Percentiles rank a stretch among this genome's conserved stretches.
Conservation (phyloP, 108 stramenopile genomes). For the Nitzschia sp. region DNA sequence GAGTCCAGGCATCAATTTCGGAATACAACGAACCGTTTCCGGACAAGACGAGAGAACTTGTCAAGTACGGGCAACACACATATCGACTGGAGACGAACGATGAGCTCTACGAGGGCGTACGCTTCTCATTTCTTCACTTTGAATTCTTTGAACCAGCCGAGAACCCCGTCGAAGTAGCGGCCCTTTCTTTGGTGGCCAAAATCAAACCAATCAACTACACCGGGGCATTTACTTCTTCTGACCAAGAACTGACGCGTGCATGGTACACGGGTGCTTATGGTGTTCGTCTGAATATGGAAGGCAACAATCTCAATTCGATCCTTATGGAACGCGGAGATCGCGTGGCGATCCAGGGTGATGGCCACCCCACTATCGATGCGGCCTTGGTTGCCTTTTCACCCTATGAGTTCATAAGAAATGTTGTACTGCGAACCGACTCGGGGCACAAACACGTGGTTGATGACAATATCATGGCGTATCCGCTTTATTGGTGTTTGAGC, state of each 20-base stretch:
- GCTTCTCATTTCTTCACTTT: constrained; percentile 37
- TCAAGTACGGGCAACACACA: constrained; percentile 26
- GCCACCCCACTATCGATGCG: constrained; percentile 46
- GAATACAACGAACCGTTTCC: constrained; percentile 43
- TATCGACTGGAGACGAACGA: constrained; percentile 49
- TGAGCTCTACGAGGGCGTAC: constrained; percentile 49
- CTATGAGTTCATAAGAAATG: constrained; percentile 14
- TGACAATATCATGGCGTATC: constrained; percentile 46
- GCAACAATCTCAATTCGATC: constrained; percentile 36
- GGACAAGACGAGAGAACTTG: constrained; percentile 33
- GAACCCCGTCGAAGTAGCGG: constrained; percentile 6
- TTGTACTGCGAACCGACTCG: constrained; percentile 28
- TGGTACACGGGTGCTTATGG: constrained; percentile 55
- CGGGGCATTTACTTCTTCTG: constrained; percentile 32
- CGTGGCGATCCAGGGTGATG: constrained; percentile 52
- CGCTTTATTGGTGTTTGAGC: constrained; percentile 40
- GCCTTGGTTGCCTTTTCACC: constrained; percentile 37
- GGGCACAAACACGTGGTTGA: constrained; percentile 43
- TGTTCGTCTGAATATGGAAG: constrained; percentile 50
- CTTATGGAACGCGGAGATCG: constrained; percentile 56
- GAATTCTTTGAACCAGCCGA: background rate
- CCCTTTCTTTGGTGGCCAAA: constrained; percentile 35
- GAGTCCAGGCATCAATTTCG: constrained; percentile 25
- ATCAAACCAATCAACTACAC: constrained; percentile 42
- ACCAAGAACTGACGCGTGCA: constrained; percentile 17